Conservation (phyloP, 75 land plant species). For the Cunninghamia lanceolata region DNA sequence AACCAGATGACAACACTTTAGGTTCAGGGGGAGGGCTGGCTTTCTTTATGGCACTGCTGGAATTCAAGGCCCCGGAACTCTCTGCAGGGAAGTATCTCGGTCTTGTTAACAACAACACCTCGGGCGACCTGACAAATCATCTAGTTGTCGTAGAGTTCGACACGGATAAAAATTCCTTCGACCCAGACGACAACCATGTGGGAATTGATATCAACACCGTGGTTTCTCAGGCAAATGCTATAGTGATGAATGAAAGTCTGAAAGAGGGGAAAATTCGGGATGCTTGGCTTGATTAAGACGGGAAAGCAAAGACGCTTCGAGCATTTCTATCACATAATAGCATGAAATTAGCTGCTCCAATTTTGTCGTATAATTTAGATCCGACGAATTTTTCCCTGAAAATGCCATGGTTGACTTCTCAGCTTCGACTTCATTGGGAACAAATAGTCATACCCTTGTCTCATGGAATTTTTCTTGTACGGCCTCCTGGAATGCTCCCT, state of each 20-base stretch:
- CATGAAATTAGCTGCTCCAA: slow-evolving; percentile 18
- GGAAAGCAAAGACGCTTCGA: slow-evolving; percentile 18
- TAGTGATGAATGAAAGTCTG: slow-evolving; percentile 7
- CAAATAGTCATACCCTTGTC: slow-evolving; percentile 2
- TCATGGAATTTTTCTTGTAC: slow-evolving; percentile 36
- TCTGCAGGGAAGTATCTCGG: slow-evolving; percentile 16
- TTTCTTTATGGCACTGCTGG: slow-evolving; percentile 26
- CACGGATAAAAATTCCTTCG: slow-evolving; percentile 23
- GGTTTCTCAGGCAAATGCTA: neutral
- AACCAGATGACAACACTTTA: neutral
- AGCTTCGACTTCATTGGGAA: slow-evolving; percentile 22
- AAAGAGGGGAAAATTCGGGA: slow-evolving; percentile 8
- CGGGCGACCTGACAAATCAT: neutral
- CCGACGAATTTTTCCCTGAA: slow-evolving; percentile 25
- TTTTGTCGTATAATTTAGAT: slow-evolving; percentile 18
- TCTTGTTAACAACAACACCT: slow-evolving; percentile 7
- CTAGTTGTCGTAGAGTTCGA: slow-evolving; percentile 45
- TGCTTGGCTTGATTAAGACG: slow-evolving; percentile 41
- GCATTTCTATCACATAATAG: slow-evolving; percentile 17
- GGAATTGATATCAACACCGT: slow-evolving; percentile 43
- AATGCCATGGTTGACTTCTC: slow-evolving; percentile 44
- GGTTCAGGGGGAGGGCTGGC: slow-evolving; percentile 40
- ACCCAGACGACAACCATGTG: slow-evolving; percentile 35
- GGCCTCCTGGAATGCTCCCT: neutral
- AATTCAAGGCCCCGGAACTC: neutral